phyloP scores from a whole-genome alignment of 2,329 filamentous ascomycete genomes.

The Myrmaecium sp. region DNA sequence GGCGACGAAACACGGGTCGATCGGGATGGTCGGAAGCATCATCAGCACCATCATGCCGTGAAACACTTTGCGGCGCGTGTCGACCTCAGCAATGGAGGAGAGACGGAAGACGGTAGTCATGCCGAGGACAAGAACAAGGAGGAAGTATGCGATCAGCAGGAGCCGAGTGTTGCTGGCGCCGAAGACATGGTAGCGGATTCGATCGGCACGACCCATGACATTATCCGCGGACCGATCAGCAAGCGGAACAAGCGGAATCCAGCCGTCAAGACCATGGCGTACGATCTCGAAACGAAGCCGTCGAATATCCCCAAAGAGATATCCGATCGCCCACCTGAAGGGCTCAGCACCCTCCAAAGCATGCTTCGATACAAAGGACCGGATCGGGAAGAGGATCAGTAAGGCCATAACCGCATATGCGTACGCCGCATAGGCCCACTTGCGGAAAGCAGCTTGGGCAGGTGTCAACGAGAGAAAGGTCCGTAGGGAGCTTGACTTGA shows the following conservation, averaged over 20 bases:
- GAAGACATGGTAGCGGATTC: slow-evolving; percentile 40
- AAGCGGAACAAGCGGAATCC: slow-evolving; percentile 53
- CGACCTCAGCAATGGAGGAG: slow-evolving; percentile 68
- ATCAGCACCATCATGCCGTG: slow-evolving; percentile 97
- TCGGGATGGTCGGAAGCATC: slow-evolving; percentile 71
- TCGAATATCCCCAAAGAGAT: slow-evolving; percentile 65
- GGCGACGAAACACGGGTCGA: slow-evolving; percentile 72
- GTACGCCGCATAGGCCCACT: slow-evolving; percentile 70
- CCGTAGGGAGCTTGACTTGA: slow-evolving; percentile 24
- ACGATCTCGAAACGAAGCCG: slow-evolving; percentile 57
- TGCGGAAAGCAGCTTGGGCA: slow-evolving; percentile 56
- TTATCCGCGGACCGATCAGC: slow-evolving; percentile 11
- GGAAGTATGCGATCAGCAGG: slow-evolving; percentile 56
- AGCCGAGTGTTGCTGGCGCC: slow-evolving; percentile 74
- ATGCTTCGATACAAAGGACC: slow-evolving; percentile 47
- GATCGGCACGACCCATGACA: slow-evolving; percentile 31
- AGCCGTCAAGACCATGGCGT: slow-evolving; percentile 49
- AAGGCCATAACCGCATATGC: slow-evolving; percentile 52
- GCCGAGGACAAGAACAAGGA: slow-evolving; percentile 50
- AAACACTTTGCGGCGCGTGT: slow-evolving; percentile 91
- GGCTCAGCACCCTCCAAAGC: slow-evolving; percentile 63
- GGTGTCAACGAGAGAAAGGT: slow-evolving; percentile 70
- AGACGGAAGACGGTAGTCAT: slow-evolving; percentile 59
- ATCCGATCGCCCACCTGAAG: slow-evolving; percentile 81
- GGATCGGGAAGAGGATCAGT: slow-evolving; percentile 54